Conservation (phyloP, 495 filamentous ascomycete species). For the Hyaloscypha finlandica region DNA sequence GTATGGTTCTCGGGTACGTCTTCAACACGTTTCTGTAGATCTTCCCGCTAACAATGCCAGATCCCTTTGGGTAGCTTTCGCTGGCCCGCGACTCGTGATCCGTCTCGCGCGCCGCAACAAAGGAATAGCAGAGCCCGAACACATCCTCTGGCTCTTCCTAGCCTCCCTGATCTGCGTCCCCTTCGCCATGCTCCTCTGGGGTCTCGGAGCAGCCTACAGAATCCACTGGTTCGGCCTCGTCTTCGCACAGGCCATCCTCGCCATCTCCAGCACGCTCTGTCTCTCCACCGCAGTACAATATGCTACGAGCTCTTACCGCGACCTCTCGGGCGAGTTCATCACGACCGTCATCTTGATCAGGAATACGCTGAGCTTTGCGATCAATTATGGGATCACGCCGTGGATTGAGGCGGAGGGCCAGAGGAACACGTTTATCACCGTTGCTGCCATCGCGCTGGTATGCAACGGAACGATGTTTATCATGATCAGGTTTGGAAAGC, state of each 20-base stretch:
- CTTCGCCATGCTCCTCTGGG: conserved; percentile 62
- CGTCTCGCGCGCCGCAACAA: too few species aligned
- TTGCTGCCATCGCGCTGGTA: conserved; percentile 38
- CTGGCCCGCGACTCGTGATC: too few species aligned
- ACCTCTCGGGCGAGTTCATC: conserved; percentile 63
- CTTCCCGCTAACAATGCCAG: conserved; percentile 53
- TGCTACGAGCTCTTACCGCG: conserved; percentile 63
- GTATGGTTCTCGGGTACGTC: too few species aligned
- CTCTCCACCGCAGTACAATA: conserved; percentile 63
- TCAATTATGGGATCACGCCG: conserved; percentile 44
- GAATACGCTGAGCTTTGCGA: conserved; percentile 62
- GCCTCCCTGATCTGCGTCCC: conserved; percentile 57
- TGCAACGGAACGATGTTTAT: conserved; percentile 28
- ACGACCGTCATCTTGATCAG: conserved; percentile 65
- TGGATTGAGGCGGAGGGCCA: conserved; percentile 42
- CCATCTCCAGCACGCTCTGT: conserved; percentile 58
- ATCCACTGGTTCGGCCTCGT: conserved; percentile 65
- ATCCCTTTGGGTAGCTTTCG: conserved; percentile 37
- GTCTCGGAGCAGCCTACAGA: conserved; percentile 63
- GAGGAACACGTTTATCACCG: conserved; percentile 39
- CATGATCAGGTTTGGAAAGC: conserved; percentile 34
- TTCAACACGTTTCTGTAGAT: background rate
- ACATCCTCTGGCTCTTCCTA: conserved; percentile 60
- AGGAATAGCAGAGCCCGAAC: conserved; percentile 43
- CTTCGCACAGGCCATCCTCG: conserved; percentile 62